phyloP scores from a whole-genome alignment of 345 rosid genomes.

The Salix caprea region DNA sequence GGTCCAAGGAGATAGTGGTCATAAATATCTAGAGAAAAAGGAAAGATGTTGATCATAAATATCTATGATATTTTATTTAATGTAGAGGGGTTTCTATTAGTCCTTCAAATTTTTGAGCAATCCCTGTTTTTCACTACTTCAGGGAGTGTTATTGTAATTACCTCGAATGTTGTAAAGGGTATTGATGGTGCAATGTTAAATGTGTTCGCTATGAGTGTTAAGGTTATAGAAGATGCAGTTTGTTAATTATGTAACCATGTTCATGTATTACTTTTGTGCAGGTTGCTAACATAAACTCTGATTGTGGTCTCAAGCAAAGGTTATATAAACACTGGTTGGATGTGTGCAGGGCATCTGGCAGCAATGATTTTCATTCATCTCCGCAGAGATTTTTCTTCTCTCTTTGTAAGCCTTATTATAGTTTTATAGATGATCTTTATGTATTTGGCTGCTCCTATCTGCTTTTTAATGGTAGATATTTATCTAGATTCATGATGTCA shows the following conservation, averaged over 20 bases:
- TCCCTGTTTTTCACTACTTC: not conserved
- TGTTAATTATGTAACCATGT: not conserved
- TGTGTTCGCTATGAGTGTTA: not conserved
- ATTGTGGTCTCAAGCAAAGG: conserved; percentile 60
- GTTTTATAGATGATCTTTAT: not conserved
- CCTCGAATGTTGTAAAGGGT: too few relatives aligned
- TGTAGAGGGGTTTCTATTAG: not conserved
- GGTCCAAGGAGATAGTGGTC: not conserved
- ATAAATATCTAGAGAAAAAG: not conserved
- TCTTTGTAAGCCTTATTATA: conserved; percentile 57
- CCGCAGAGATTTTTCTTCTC: conserved; percentile 65
- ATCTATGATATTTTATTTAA: not conserved
- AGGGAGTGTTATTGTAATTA: too few relatives aligned
- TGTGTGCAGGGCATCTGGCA: conserved; percentile 48
- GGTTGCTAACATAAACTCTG: conserved; percentile 39
- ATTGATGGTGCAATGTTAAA: too few relatives aligned
- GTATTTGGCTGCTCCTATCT: conserved; percentile 1
- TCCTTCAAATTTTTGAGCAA: not conserved
- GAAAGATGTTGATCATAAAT: not conserved
- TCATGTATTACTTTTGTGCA: conserved; percentile 24
- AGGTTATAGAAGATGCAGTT: conserved; percentile 2
- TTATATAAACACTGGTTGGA: conserved; percentile 78
- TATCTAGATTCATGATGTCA: not conserved
- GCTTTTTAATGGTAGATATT: not conserved
- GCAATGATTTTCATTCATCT: conserved; percentile 62